A percentile compares a stretch with the other conserved stretches of the same genome.
Evolutionary conservation across 106 monocot genomes (phyloP).

Genomic region (Hemerocallis citrina): DNA sequence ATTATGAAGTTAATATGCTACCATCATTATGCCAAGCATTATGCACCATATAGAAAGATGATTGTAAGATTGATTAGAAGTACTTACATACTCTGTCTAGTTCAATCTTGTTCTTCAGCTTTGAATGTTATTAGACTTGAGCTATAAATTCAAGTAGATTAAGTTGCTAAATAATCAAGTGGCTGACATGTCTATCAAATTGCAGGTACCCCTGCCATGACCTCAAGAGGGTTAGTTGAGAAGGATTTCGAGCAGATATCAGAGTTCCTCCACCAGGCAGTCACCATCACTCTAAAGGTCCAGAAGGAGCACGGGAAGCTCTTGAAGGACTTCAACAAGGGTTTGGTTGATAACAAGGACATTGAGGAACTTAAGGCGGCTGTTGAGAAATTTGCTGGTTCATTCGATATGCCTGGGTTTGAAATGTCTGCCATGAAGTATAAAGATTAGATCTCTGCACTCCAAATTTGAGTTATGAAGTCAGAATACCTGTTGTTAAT

Average conservation of each 20-base stretch:
- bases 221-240: slow-evolving; percentile 62
- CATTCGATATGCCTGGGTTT: slow-evolving; percentile 32
- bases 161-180: not conserved
- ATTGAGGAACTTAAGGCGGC: slow-evolving; percentile 19
- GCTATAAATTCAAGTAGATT: not conserved
- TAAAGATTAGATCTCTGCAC: slow-evolving; percentile 22
- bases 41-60: no score
- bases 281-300: slow-evolving; percentile 51
- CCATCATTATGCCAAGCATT: no score
- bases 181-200: not conserved
- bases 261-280: slow-evolving; percentile 62
- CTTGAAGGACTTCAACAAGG: slow-evolving; percentile 75
- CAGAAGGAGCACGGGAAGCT: slow-evolving; percentile 64
- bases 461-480: no score
- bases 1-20: no score
- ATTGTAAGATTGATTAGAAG: no score
- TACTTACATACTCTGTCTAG: no score
- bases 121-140: no score
- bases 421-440: slow-evolving; percentile 21
- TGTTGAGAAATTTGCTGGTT: slow-evolving; percentile 23
- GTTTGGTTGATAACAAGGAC: slow-evolving; percentile 23
- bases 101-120: no score
- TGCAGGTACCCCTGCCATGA: slow-evolving; percentile 61
- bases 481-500: no score
- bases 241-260: slow-evolving; percentile 63